Evolutionary conservation across 371 early-diverging fungal genomes (phyloP), one percentile per base, ranked within the genome.

Genomic region (Coemansia sp.): DNA sequence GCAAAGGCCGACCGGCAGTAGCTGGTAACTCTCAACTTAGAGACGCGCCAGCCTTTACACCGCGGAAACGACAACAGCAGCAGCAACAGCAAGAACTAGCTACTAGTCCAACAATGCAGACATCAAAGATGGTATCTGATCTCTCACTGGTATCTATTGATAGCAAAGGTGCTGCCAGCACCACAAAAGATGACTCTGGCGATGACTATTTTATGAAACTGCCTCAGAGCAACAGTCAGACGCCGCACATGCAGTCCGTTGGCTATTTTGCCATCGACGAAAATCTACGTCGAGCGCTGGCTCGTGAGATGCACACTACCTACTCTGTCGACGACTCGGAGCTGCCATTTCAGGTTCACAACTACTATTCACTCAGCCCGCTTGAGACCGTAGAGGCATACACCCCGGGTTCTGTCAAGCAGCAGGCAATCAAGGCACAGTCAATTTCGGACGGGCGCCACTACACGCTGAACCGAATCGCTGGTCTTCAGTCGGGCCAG

Each of bases 211-310:
- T 58, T 55, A 58, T 75, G 32, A 55, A 56, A 19, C 24, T 36
- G 12, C 54, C 68, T 6, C 56, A 28, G 15, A 29, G 15, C 13
- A 29, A 89, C 8, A 89, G 87, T 66, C 71, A 91, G 2, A 82
- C 82, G 15, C 87, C 90, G 4, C 88, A 93, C 63, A 92, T 93
- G 80, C 85, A 88, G 66, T 74, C 91, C 1, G 86, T 88, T 13
- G 90, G 92, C 55, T 79, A 88, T 46, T 95, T 94, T 73, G 92
- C 89, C 57, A 88, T 96, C 63, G 84, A 92, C 19, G 95, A 95
- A 56, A 79, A 82, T 13, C 81, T 95, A 39, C 85, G 92, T 17
- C 93, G 94, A 68, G 87, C 89, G 21, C 80, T 96, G 49, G 83
- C 86, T 15, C 83, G 85, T 55, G 83, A 90, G 61, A 90, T 64